Evolutionary conservation across 345 rosid species (phyloP).

Genomic region (Conringia planisiliqua): DNA sequence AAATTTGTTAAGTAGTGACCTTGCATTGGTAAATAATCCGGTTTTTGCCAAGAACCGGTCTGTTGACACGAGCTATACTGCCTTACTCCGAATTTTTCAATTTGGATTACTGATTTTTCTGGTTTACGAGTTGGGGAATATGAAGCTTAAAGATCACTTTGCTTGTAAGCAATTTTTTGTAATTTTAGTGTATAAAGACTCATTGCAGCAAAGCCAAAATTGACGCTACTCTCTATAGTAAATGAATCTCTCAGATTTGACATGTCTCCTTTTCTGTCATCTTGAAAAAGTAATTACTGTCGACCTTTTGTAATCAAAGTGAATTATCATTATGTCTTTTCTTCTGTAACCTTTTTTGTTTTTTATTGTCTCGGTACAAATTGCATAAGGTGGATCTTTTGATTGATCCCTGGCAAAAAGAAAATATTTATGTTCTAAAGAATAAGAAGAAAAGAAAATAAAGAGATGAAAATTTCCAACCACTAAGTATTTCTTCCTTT

Average conservation of each 20-base stretch:
- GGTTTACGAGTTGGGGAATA: too few relatives aligned
- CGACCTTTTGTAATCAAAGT: constrained; percentile 13
- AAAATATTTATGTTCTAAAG: background rate
- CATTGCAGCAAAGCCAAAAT: constrained; percentile 10
- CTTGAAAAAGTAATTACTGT: constrained; percentile 13
- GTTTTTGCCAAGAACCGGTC: too few relatives aligned
- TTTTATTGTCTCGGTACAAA: background rate
- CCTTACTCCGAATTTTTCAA: too few relatives aligned
- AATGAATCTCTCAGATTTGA: constrained; percentile 24
- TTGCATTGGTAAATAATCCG: too few relatives aligned
- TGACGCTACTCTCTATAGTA: constrained; percentile 11
- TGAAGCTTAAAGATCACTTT: too few relatives aligned
- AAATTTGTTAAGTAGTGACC: too few relatives aligned
- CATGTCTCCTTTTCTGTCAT: background rate
- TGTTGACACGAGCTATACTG: too few relatives aligned
- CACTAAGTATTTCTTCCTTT: background rate
- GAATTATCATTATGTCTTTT: constrained; percentile 5
- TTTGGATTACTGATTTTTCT: too few relatives aligned
- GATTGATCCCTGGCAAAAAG: background rate
- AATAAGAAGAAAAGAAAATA: background rate
- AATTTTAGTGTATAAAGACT: constrained; percentile 1
- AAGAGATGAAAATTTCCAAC: background rate
- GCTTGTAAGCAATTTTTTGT: background rate
- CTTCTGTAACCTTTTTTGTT: background rate
- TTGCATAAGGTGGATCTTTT: background rate